Conservation (phyloP, 331 rosid species). For the Cydonia oblonga region DNA sequence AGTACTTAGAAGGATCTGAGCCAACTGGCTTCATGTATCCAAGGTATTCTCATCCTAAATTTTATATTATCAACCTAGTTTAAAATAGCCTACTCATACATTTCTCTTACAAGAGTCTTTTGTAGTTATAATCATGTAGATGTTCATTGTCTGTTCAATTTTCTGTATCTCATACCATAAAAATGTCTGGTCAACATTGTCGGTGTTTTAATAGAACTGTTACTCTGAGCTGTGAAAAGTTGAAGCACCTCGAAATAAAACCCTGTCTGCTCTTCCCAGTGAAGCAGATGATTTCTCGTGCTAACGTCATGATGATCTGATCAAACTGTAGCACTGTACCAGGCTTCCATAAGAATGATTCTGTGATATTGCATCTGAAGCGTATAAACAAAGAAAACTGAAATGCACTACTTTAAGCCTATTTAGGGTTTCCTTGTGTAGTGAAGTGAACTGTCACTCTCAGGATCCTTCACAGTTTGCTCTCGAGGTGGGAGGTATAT, state of each 20-base stretch:
- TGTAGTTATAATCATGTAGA: neutral
- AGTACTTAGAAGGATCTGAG: conserved; percentile 83
- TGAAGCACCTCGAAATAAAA: neutral
- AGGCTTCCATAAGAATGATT: neutral
- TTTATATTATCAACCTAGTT: neutral
- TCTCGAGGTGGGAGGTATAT: neutral
- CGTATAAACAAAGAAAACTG: neutral
- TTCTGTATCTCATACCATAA: neutral
- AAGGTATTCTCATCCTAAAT: conserved; percentile 39
- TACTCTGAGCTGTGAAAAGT: neutral
- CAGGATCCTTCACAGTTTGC: neutral
- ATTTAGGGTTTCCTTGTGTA: neutral
- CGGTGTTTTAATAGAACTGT: neutral
- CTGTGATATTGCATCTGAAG: neutral
- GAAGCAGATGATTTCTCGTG: neutral
- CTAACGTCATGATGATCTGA: neutral
- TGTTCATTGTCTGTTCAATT: neutral
- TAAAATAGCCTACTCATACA: neutral
- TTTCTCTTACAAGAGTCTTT: neutral
- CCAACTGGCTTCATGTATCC: conserved; percentile 98
- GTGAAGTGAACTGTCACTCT: neutral
- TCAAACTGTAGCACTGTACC: neutral
- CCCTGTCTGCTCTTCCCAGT: neutral
- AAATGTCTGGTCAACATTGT: neutral
- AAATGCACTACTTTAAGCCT: neutral